Base-by-base conservation (phyloP, 352 stramenopile genomes). In the Blastocystis sp. region DNA sequence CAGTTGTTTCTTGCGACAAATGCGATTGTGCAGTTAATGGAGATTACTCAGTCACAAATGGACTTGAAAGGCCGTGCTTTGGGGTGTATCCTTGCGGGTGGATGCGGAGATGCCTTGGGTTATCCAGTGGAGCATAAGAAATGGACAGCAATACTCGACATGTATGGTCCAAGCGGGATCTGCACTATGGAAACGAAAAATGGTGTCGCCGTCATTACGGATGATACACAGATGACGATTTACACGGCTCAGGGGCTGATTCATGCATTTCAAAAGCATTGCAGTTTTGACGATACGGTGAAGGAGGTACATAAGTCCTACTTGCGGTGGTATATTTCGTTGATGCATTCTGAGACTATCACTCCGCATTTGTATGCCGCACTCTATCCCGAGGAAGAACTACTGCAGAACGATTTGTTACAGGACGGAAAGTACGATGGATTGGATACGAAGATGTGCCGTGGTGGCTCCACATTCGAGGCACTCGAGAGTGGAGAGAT, bases 41-140 rank as follows among this genome's bases (percentile, higher is more conserved):
- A 34, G 28, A 34, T 34, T 34, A 34, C 28, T 34, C 28, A 34
- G 28, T 34, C 28, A 34, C 28, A 34, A 34, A 34, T 34, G 28
- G 28, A 34, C 28, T 34, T 34, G 28, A 34, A 34, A 34, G 28
- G 0, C 28, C 28, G 28, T 34, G 28, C 28, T 34, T 34, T 34
- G 28, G 43, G 43, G 42, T 78, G 17, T 11, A 17, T 68, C 19
- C 54, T 78, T 57, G 43, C 17, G 42, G 43, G 54, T 1, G 43
- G 17, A 11, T 68, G 54, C 1, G 54, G 54, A 45, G 54, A 78
- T 78, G 43, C 43, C 7, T 38, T 68, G 24, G 43, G 69, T 78
- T 59, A 65, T 64, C 43, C 54, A 66, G 54, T 78, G 54, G 54
- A 68, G 54, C 69, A 78, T 48, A 78, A 78, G n/a, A 40, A 17